Evolutionary conservation across 495 filamentous ascomycete species (phyloP).

Genomic region (Terfezia boudieri): DNA sequence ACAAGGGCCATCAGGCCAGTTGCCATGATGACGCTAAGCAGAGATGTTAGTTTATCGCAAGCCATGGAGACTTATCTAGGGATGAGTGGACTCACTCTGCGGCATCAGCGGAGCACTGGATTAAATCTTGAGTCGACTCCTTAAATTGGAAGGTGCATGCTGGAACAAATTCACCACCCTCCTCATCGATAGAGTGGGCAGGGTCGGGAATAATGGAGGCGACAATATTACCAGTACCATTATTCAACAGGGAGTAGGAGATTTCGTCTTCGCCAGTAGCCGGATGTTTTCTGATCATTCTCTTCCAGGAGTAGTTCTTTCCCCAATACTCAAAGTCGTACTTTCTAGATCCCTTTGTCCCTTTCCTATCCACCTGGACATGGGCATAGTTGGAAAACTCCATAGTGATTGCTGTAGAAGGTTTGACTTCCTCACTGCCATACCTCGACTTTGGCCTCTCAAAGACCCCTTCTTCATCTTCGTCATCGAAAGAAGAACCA

Average conservation of each 20-base stretch:
- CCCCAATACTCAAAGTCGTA: constrained; percentile 92
- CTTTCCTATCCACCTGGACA: constrained; percentile 55
- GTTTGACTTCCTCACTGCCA: constrained; percentile 3
- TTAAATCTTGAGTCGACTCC: constrained; percentile 26
- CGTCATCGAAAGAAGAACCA: constrained; percentile 24
- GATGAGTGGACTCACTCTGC: constrained; percentile 56
- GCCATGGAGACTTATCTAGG: constrained; percentile 3
- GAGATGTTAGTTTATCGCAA: constrained; percentile 13
- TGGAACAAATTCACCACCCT: constrained; percentile 74
- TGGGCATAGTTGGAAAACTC: constrained; percentile 97
- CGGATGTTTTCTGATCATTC: constrained; percentile 37
- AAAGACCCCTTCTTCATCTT: constrained; percentile 27
- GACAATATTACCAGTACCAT: constrained; percentile 34
- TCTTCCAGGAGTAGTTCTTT: constrained; percentile 64
- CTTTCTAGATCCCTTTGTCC: constrained; percentile 44
- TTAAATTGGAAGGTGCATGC: constrained; percentile 76
- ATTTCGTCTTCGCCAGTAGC: constrained; percentile 34
- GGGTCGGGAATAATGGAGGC: constrained; percentile 74
- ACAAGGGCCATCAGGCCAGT: constrained; percentile 77
- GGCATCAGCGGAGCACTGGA: constrained; percentile 38
- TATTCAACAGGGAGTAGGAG: constrained; percentile 57
- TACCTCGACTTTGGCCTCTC: constrained; percentile 15
- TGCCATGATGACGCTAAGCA: constrained; percentile 56
- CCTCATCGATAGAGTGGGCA: constrained; percentile 47
- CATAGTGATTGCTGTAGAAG: constrained; percentile 34